Conservation (phyloP, 1,284 basidiomycete genomes). For the Cutaneotrichosporon cyanovorans region DNA sequence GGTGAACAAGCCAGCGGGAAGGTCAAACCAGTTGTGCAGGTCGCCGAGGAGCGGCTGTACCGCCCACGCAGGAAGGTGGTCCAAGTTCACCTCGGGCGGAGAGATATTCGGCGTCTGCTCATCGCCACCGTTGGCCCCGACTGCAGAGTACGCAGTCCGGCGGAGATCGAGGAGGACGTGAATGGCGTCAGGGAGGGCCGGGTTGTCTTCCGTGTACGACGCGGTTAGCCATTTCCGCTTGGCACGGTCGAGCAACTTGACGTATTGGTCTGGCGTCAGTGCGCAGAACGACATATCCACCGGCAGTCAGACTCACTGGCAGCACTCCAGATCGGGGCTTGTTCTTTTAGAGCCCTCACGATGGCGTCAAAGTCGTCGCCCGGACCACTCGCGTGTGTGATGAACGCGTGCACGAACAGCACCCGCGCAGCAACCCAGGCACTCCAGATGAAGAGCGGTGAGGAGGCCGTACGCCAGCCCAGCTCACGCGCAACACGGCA, state of each 20-base stretch:
- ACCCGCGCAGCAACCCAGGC: conserved; percentile 45
- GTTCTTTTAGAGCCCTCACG: conserved; percentile 29
- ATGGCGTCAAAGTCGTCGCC: conserved; percentile 39
- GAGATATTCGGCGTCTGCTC: conserved; percentile 30
- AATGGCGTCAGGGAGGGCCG: conserved; percentile 43
- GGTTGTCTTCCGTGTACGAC: conserved; percentile 17
- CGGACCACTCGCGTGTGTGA: conserved; percentile 27
- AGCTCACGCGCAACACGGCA: conserved; percentile 19
- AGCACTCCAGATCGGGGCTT: conserved; percentile 37
- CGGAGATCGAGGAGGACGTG: conserved; percentile 44
- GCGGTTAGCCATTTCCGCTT: conserved; percentile 36
- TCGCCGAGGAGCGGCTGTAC: conserved; percentile 40
- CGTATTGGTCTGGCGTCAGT: conserved; percentile 38
- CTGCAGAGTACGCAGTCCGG: conserved; percentile 42
- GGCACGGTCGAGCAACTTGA: conserved; percentile 41
- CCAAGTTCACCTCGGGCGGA: conserved; percentile 31
- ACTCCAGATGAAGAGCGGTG: conserved; percentile 43
- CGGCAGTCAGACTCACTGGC: conserved; percentile 30
- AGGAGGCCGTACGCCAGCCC: conserved; percentile 23
- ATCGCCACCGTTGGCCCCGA: conserved; percentile 21
- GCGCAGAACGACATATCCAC: not conserved
- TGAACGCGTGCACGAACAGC: conserved; percentile 40
- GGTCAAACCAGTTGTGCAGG: conserved; percentile 44
- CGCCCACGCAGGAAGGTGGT: conserved; percentile 40
- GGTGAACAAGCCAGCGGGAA: conserved; percentile 32